phyloP scores from a whole-genome alignment of 1,284 basidiomycete genomes.

The Ustilago vetiveriae region DNA sequence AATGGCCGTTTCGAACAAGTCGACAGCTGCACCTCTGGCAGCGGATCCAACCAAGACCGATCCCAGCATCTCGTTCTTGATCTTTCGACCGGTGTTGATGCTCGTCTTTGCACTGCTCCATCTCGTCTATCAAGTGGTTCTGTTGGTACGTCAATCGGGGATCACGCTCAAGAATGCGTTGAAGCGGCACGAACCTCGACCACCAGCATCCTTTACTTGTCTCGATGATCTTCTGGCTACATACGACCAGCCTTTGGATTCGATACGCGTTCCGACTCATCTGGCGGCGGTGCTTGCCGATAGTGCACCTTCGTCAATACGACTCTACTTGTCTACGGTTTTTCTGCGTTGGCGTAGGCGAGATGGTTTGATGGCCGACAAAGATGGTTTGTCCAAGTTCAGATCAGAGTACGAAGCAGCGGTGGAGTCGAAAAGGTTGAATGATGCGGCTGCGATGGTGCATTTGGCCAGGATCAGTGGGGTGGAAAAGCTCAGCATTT shows the following conservation, averaged over 20 bases:
- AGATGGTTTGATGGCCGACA: neutral
- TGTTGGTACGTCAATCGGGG: neutral
- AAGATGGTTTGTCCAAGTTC: conserved; percentile 14
- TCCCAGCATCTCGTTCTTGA: conserved; percentile 2
- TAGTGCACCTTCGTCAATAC: conserved; percentile 17
- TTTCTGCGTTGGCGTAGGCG: neutral
- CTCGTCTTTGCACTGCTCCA: conserved; percentile 30
- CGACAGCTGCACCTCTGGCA: neutral
- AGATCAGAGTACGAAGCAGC: conserved; percentile 5
- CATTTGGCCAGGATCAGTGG: conserved; percentile 31
- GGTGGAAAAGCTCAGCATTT: conserved; percentile 24
- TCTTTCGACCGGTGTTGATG: conserved; percentile 22
- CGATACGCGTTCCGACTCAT: conserved; percentile 25
- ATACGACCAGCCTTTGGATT: neutral
- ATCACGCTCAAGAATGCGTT: neutral
- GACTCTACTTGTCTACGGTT: conserved; percentile 21
- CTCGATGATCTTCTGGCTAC: conserved; percentile 14
- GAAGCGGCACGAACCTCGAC: neutral
- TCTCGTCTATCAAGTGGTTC: conserved; percentile 12
- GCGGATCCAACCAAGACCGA: neutral
- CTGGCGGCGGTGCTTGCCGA: conserved; percentile 31
- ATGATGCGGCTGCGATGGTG: conserved; percentile 21
- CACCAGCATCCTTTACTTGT: conserved; percentile 6
- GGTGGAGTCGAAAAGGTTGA: conserved; percentile 16
- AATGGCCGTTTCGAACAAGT: neutral